Evolutionary conservation across 1,284 basidiomycete genomes (phyloP).

Genomic region (Stygiomarasmius scandens): DNA sequence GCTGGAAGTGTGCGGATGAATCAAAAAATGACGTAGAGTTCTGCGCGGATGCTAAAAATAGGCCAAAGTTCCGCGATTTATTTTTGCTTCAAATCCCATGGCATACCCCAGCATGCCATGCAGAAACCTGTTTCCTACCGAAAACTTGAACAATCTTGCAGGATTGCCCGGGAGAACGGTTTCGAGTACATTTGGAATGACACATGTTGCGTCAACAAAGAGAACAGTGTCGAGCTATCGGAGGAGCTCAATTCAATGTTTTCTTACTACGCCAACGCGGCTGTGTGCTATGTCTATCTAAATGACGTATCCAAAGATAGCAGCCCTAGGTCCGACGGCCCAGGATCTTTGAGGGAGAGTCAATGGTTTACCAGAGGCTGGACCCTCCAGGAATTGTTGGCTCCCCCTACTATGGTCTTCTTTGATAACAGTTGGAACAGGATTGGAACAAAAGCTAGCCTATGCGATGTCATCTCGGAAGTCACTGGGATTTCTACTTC

Average conservation of each 20-base stretch:
- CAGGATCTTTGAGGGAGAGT: not conserved
- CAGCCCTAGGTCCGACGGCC: not conserved
- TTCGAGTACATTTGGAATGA: not conserved
- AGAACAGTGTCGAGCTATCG: not conserved
- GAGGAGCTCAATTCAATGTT: not conserved
- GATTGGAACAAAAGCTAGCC: not conserved
- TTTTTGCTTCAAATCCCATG: no score
- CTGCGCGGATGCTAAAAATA: no score
- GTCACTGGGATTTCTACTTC: not conserved
- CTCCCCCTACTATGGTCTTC: not conserved
- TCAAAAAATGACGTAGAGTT: no score
- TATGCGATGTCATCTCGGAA: not conserved
- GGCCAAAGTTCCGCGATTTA: no score
- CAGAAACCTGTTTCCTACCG: no score
- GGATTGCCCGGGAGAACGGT: no score
- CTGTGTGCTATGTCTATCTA: not conserved
- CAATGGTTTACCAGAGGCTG: not conserved
- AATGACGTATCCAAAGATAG: not conserved
- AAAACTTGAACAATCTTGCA: no score
- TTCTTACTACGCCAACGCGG: not conserved
- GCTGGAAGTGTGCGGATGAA: no score
- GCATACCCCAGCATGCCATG: no score
- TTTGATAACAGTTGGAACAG: not conserved
- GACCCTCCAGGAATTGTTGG: not conserved
- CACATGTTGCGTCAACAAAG: not conserved